Evolutionary conservation across 352 stramenopile genomes (phyloP).

Genomic region (Phytophthora agathidicida): DNA sequence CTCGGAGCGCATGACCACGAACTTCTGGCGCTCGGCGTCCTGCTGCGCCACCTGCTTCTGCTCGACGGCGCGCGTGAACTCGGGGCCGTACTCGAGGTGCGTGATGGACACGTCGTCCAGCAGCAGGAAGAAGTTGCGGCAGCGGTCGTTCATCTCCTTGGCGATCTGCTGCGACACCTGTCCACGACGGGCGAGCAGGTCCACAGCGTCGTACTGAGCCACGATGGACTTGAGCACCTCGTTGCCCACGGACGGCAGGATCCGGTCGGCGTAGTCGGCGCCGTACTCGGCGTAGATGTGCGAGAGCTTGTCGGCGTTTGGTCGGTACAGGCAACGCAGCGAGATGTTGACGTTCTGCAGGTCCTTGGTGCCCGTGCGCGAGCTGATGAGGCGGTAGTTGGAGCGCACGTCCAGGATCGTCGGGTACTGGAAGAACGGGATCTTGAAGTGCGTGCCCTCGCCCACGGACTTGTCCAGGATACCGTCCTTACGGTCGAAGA

Average conservation of each 20-base stretch:
- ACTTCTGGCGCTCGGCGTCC: constrained; percentile 99
- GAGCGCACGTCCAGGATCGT: constrained; percentile 99
- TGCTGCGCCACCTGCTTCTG: constrained; percentile 99
- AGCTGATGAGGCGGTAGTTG: constrained; percentile 97
- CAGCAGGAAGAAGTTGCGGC: constrained; percentile 97
- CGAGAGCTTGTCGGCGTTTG: constrained; percentile 94
- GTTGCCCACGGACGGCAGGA: constrained; percentile 99
- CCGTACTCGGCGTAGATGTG: constrained; percentile 98
- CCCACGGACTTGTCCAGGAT: constrained; percentile 95
- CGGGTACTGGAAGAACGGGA: constrained; percentile 98
- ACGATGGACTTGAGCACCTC: constrained; percentile 95
- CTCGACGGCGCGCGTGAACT: constrained; percentile 99
- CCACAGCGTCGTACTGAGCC: constrained; percentile 99
- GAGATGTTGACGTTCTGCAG: constrained; percentile 99
- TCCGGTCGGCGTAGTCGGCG: constrained; percentile 98
- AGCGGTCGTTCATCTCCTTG: constrained; percentile 96
- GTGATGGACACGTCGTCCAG: constrained; percentile 99
- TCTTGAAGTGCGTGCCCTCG: constrained; percentile 99
- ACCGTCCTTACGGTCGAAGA: constrained; percentile 99
- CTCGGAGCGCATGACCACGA: constrained; percentile 98
- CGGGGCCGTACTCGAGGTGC: constrained; percentile 98
- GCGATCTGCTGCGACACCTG: constrained; percentile 98
- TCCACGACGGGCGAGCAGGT: constrained; percentile 98
- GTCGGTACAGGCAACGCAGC: constrained; percentile 95
- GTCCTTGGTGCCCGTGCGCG: constrained; percentile 98